A percentile compares a stretch with the other conserved stretches of the same genome.
Conservation (phyloP, 495 filamentous ascomycete genomes). For the Talaromyces wortmannii region DNA sequence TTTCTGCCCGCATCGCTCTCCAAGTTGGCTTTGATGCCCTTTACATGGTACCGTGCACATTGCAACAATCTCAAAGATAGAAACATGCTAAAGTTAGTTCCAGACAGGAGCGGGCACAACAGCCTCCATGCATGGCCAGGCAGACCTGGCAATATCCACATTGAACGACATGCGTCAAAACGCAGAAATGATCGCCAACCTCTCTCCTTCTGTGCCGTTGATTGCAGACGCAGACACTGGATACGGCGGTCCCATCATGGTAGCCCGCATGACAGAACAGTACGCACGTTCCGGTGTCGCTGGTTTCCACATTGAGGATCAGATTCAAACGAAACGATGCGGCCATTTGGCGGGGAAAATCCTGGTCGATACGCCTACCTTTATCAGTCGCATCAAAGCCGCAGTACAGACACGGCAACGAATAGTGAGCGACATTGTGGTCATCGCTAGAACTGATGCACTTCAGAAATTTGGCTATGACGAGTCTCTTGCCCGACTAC, state of each 20-base stretch:
- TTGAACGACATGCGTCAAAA: conserved; percentile 59
- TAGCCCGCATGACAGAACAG: conserved; percentile 47
- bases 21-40: conserved; percentile 51
- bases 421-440: conserved; percentile 51
- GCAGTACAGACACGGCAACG: conserved; percentile 39
- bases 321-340: conserved; percentile 59
- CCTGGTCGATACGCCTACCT: conserved; percentile 46
- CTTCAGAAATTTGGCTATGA: conserved; percentile 56
- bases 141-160: conserved; percentile 57
- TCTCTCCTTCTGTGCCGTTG: conserved; percentile 50
- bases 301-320: conserved; percentile 67
- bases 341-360: conserved; percentile 56
- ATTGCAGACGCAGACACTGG: conserved; percentile 68
- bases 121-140: conserved; percentile 53
- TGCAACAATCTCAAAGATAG: too few relatives aligned
- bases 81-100: too few relatives aligned
- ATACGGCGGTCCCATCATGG: conserved; percentile 59
- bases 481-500: conserved; percentile 47
- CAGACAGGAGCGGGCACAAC: conserved; percentile 59
- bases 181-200: conserved; percentile 57
- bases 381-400: conserved; percentile 47
- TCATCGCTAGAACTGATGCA: conserved; percentile 65
- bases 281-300: conserved; percentile 61
- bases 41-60: conserved; percentile 41
- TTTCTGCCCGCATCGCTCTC: conserved; percentile 58